Base-by-base conservation (phyloP, 169 alveolate species). In the Plasmodium coatneyi region DNA sequence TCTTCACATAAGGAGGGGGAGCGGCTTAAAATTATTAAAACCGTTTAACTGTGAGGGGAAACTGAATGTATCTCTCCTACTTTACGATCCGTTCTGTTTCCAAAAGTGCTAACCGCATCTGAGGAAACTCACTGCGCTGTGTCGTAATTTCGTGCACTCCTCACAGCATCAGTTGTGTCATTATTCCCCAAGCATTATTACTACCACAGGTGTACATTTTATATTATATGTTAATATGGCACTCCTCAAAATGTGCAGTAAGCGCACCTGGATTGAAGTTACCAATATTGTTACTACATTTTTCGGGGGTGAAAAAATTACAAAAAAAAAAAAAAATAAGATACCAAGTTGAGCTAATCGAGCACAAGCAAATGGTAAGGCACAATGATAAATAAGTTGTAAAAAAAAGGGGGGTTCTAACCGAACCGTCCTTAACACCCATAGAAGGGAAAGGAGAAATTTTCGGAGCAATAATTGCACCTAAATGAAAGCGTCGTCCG, bases 401-500 rank as follows among this genome's bases (percentile, higher is more conserved):
- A 66, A 66, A 66, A 66, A 66, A 25, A 60, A 66, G 0, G 76
- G 30, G 14, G 36, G n/a, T 66, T 36, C 30, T 66, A 25, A 28
- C 36, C n/a, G 30, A 25, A 66, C 36, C 32, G 14, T 66, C 19
- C 76, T 22, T n/a, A 66, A 66, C 30, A 36, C 76, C 76, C 76
- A 7, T 66, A 19, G n/a, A 66, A 12, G 36, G 36, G n/a, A 6
- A 66, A 66, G 76, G 76, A 7, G 6, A 19, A 66, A 7, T 3
- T 66, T 9, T 66, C 34, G n/a, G 36, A 22, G 76, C 16, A 66
- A 66, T 66, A 66, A 19, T 66, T 19, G 56, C 22, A 54, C n/a
- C 71, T 86, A 86, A 32, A 70, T 5, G 30, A 34, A 86, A 74
- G 19, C 43, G n/a, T 86, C 93, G 43, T 86, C 66, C 14, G 93